A percentile compares a stretch with the other conserved stretches of the same genome.
These are phyloP conservation scores for Toxicodendron radicans DNA, from an alignment of 345 rosid species.

Conservation along the genomic window DNA sequence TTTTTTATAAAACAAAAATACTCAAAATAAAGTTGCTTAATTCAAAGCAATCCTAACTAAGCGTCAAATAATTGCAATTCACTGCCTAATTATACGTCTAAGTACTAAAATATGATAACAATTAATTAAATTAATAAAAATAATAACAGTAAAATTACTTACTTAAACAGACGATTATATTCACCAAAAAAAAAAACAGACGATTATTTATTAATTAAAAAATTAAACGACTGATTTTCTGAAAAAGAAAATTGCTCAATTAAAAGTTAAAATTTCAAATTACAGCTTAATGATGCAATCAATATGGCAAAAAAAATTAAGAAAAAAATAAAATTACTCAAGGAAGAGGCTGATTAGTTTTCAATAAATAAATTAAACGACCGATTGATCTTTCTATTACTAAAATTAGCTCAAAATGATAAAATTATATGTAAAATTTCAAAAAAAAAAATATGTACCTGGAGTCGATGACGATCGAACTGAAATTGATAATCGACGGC, in stretches of 20 bases:
- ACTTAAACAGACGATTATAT: too few species aligned
- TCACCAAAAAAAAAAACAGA: too few species aligned
- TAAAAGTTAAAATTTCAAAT: background rate
- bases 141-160: background rate
- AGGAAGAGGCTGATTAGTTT: background rate
- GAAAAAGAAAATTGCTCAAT: too few species aligned
- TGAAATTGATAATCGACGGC: slow-evolving; percentile 37
- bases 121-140: background rate
- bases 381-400: too few species aligned
- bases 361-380: too few species aligned
- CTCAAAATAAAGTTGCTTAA: background rate
- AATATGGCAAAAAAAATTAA: background rate
- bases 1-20: background rate
- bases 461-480: slow-evolving; percentile 60
- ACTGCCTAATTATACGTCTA: background rate
- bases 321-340: background rate
- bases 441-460: slow-evolving; percentile 33
- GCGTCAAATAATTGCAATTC: background rate
- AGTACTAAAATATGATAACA: background rate
- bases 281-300: background rate
- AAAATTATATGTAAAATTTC: too few species aligned
- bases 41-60: background rate
- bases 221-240: background rate
- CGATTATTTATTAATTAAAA: background rate
- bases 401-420: too few species aligned